phyloP scores from a whole-genome alignment of 2,329 filamentous ascomycete genomes.

The Colletotrichum sp. region DNA sequence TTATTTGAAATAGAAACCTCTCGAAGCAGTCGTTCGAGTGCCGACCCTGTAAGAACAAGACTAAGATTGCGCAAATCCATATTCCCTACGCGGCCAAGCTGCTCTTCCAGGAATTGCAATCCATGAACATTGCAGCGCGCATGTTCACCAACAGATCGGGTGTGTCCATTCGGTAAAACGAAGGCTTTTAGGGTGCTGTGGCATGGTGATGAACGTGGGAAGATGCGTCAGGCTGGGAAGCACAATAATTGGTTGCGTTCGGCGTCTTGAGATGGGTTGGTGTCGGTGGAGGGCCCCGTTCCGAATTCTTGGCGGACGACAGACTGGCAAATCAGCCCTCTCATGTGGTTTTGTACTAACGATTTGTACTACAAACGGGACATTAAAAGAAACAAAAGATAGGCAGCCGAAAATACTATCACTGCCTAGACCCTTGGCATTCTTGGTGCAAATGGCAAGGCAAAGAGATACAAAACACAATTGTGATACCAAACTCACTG shows the following conservation, averaged over 20 bases:
- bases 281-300: not conserved
- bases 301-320: not conserved
- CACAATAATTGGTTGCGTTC: not conserved
- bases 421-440: too few relatives aligned
- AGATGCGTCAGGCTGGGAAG: not conserved
- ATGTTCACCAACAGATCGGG: slow-evolving; percentile 93
- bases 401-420: not conserved
- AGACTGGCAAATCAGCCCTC: not conserved
- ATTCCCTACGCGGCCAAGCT: slow-evolving; percentile 98
- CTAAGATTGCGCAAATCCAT: slow-evolving; percentile 95
- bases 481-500: not conserved
- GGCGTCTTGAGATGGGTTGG: slow-evolving; percentile 1
- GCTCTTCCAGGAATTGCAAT: slow-evolving; percentile 95
- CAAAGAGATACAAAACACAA: not conserved
- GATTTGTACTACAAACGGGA: slow-evolving; percentile 5
- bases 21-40: slow-evolving; percentile 97
- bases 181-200: not conserved
- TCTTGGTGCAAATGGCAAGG: not conserved
- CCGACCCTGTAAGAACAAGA: slow-evolving; percentile 98
- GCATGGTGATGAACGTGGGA: not conserved
- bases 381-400: not conserved
- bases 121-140: slow-evolving; percentile 97
- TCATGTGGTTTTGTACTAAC: slow-evolving; percentile 3
- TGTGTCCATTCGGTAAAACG: slow-evolving; percentile 66
- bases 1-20: slow-evolving; percentile 70